phyloP scores from a whole-genome alignment of 768 basidiomycete species.

The Termitomyces sp. region DNA sequence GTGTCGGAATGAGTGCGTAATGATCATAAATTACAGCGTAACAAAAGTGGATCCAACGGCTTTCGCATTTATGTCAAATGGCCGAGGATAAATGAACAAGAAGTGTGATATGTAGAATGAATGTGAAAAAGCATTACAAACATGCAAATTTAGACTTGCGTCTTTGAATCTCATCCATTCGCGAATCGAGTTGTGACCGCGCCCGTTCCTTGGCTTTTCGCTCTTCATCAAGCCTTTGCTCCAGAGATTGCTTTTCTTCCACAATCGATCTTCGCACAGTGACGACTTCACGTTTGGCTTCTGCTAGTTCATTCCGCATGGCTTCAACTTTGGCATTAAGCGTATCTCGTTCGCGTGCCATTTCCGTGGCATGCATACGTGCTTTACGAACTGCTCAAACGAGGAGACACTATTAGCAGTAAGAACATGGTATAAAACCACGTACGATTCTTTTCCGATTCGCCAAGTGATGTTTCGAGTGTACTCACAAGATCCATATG shows the following conservation, averaged over 20 bases:
- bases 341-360: constrained; percentile 81
- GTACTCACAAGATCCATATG: constrained; percentile 88
- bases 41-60: constrained; percentile 14
- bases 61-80: constrained; percentile 7
- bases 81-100: constrained; percentile 13
- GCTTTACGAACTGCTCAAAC: constrained; percentile 74
- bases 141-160: constrained; percentile 93
- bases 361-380: constrained; percentile 88
- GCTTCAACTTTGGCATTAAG: constrained; percentile 59
- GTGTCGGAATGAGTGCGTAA: constrained; percentile 18
- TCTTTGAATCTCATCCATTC: constrained; percentile 80
- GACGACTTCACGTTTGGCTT: constrained; percentile 76
- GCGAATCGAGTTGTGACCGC: constrained; percentile 78
- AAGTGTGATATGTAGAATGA: constrained; percentile 3
- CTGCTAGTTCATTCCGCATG: constrained; percentile 68
- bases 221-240: constrained; percentile 81
- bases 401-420: constrained; percentile 3
- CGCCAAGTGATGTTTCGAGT: constrained; percentile 80
- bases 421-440: constrained; percentile 16
- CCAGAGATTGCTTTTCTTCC: constrained; percentile 85
- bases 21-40: constrained; percentile 21
- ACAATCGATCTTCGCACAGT: constrained; percentile 74
- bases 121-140: constrained; percentile 43
- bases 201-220: constrained; percentile 85
- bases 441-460: constrained; percentile 91